Conservation (phyloP, 495 filamentous ascomycete species). For the Neurospora africana region DNA sequence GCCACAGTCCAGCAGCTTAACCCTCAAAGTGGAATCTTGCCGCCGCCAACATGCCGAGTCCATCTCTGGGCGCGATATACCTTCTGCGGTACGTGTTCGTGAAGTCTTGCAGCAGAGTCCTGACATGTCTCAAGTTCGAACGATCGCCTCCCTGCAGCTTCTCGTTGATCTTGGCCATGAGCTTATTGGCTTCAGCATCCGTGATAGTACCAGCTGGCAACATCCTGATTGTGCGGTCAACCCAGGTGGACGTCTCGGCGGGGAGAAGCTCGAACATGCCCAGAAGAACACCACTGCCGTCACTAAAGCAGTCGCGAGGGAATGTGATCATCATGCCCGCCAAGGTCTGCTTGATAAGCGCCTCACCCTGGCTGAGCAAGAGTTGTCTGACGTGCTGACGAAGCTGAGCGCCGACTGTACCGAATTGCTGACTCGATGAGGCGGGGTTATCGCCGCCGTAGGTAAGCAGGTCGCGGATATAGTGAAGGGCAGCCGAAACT, state of each 20-base stretch:
- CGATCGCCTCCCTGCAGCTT: constrained; percentile 58
- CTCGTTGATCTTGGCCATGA: constrained; percentile 55
- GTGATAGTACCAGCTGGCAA: constrained; percentile 73
- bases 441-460: constrained; percentile 74
- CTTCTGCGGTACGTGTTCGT: constrained; percentile 85
- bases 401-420: constrained; percentile 42
- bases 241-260: constrained; percentile 62
- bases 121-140: constrained; percentile 57
- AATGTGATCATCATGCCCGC: constrained; percentile 99
- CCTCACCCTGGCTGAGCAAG: constrained; percentile 59
- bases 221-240: constrained; percentile 71
- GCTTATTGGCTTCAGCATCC: constrained; percentile 45
- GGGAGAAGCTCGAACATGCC: constrained; percentile 82
- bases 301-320: constrained; percentile 86
- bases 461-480: constrained; percentile 82
- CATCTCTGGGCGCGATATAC: constrained; percentile 90
- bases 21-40: constrained; percentile 75
- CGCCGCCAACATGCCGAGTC: constrained; percentile 74
- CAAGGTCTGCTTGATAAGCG: constrained; percentile 72
- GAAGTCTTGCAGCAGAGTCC: constrained; percentile 87
- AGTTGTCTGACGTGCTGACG: constrained; percentile 62
- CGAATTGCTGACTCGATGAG: constrained; percentile 53
- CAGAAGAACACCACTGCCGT: constrained; percentile 85
- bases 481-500: constrained; percentile 82
- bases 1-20: constrained; percentile 13